Evolutionary conservation across 495 filamentous ascomycete genomes (phyloP), one percentile per base, ranked within the genome.

Genomic region (Aspergillus indologenus): DNA sequence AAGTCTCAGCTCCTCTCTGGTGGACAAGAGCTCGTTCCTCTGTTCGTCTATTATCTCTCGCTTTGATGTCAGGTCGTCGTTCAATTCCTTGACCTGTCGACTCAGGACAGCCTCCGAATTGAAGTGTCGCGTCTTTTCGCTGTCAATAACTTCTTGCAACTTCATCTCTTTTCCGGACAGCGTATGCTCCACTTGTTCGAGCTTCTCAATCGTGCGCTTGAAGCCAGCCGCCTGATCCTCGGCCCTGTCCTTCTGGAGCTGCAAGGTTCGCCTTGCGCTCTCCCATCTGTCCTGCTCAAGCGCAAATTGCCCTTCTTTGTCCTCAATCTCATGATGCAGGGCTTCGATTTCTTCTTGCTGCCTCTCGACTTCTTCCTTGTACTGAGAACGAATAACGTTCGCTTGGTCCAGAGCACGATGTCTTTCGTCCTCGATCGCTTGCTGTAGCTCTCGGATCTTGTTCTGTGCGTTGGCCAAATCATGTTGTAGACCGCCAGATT

Each of bases 221-320:
- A 90, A 83, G n/a, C 86, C 85, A 18, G 78, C 73, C 12, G 85
- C 86, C 53, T 87, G 83, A 56, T 88, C 85, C 64, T 90, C 86
- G 2, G 87, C 84, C 61, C 80, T 81, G 53, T 87, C 82, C 52
- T 83, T 83, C 59, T 90, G 85, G 5, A 84, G 75, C 58, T 89
- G 81, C 12, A 93, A 72, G 50, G 78, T 78, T 43, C 83, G 83
- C 60, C 79, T 85, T 59, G 86, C 82, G 21, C 81, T 80, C 26
- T 87, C 81, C 90, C 88, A 92, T 51, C 85, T 83, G 47, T 89
- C 85, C 64, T 83, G 80, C 59, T 90, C 85, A 58, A 86, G 80
- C 29, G 86, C 83, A 71, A 87, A 85, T 21, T 86, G 77, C 29
- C 83, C 84, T 64, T 90, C 86, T 55, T 88, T 87, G 61, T 90